Evolutionary conservation across 768 basidiomycete genomes (phyloP).

Genomic region (Stropharia rugosoannulata): DNA sequence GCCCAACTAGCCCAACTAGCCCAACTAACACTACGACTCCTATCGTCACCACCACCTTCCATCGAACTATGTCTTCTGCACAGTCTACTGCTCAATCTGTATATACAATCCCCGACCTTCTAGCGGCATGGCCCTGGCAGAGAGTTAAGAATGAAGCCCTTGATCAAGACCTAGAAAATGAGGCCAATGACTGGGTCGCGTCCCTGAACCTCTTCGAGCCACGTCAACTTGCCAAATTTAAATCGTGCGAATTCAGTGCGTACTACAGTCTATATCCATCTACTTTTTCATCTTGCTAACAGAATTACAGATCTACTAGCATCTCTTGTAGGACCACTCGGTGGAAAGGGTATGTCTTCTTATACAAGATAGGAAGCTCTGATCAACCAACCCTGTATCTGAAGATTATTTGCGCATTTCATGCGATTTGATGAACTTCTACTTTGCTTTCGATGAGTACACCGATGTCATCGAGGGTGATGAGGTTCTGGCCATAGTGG

Average conservation of each 20-base stretch:
- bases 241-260: slow-evolving; percentile 17
- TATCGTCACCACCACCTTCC: neutral
- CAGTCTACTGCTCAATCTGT: slow-evolving; percentile 1
- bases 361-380: neutral
- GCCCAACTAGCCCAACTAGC: too few species aligned
- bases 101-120: slow-evolving; percentile 15
- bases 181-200: slow-evolving; percentile 15
- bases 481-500: slow-evolving; percentile 27
- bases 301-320: neutral
- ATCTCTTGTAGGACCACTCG: slow-evolving; percentile 3
- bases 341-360: neutral
- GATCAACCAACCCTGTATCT: neutral
- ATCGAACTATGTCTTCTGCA: neutral
- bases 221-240: slow-evolving; percentile 15
- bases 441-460: slow-evolving; percentile 50
- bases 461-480: slow-evolving; percentile 36
- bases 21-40: neutral
- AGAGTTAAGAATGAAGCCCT: slow-evolving; percentile 5
- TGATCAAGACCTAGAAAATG: slow-evolving; percentile 5
- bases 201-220: slow-evolving; percentile 15
- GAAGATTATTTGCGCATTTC: slow-evolving; percentile 17
- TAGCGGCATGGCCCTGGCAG: slow-evolving; percentile 14
- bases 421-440: slow-evolving; percentile 49
- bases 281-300: too few species aligned
- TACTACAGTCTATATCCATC: neutral